These are phyloP conservation scores for Schizosaccharomyces versatilis DNA, from an alignment of 1,139 yeast genomes.

Conservation along the genomic window DNA sequence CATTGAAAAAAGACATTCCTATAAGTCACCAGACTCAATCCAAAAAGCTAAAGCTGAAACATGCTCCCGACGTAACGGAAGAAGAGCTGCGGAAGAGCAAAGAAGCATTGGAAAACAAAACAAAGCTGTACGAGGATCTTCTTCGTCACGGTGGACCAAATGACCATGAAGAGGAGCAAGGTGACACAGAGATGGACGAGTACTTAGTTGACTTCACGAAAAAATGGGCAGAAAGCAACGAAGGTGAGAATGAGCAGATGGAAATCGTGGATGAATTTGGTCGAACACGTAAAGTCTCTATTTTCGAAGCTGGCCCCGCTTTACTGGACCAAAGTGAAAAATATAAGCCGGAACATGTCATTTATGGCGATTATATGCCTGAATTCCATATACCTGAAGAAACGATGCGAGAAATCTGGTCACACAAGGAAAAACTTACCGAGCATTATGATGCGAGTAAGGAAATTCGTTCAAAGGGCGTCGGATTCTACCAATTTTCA, in stretches of 20 bases:
- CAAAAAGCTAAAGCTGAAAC: neutral
- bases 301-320: neutral
- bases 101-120: neutral
- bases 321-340: neutral
- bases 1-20: neutral
- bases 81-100: neutral
- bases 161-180: neutral
- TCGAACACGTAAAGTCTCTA: neutral
- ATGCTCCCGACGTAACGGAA: neutral
- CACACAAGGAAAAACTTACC: neutral
- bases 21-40: neutral
- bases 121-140: neutral
- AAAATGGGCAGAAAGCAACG: conserved; percentile 1
- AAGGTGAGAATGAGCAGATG: neutral
- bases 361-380: conserved; percentile 3
- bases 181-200: neutral
- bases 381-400: neutral
- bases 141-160: neutral
- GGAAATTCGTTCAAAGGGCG: neutral
- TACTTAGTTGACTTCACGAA: neutral
- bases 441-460: conserved; percentile 2
- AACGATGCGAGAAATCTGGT: neutral
- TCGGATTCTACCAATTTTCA: conserved; percentile 2
- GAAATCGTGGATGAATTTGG: conserved; percentile 2
- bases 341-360: neutral